Evolutionary conservation across 106 monocot genomes (phyloP).

Genomic region (Allium fistulosum): DNA sequence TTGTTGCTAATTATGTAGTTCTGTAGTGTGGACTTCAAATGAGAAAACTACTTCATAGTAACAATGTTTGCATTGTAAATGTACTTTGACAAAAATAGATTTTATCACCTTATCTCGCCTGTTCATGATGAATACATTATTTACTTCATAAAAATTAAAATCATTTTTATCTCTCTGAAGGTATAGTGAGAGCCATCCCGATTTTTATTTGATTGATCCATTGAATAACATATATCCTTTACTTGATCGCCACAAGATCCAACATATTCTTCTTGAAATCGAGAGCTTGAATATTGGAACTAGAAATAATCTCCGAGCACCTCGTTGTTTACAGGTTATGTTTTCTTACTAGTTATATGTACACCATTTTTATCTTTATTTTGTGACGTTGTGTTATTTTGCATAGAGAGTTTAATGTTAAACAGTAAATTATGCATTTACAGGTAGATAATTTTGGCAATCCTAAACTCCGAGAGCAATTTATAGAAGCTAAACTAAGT

Average conservation of each 20-base stretch:
- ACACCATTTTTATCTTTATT: background rate
- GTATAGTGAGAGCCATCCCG: slow-evolving; percentile 45
- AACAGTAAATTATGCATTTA: slow-evolving; percentile 11
- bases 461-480: slow-evolving; percentile 28
- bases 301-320: slow-evolving; percentile 52
- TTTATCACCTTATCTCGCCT: too few species aligned
- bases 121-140: too few species aligned
- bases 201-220: slow-evolving; percentile 70
- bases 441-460: slow-evolving; percentile 70
- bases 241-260: slow-evolving; percentile 81
- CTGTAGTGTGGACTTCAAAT: too few species aligned
- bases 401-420: too few species aligned
- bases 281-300: slow-evolving; percentile 25
- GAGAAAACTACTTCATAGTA: too few species aligned
- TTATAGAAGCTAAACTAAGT: slow-evolving; percentile 53
- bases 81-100: too few species aligned
- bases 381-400: background rate
- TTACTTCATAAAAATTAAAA: too few species aligned
- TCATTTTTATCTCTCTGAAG: slow-evolving; percentile 24
- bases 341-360: background rate
- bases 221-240: slow-evolving; percentile 70
- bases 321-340: slow-evolving; percentile 59
- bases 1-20: background rate
- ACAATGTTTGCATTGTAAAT: too few species aligned
- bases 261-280: slow-evolving; percentile 69